phyloP scores from a whole-genome alignment of 306 rosid genomes.

The Glycine latifolia region DNA sequence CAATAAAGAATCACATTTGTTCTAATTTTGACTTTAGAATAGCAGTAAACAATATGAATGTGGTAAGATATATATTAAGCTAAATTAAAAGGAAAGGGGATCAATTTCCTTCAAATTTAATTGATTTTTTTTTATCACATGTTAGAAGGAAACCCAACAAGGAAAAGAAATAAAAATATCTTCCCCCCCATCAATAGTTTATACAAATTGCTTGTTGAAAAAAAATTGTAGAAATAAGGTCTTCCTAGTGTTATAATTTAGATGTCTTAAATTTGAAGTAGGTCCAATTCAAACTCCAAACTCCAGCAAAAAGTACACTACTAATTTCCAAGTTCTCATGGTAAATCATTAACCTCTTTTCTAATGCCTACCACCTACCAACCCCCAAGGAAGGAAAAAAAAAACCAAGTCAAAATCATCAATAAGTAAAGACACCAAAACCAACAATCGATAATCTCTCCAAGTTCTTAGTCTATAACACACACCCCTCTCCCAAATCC shows the following conservation, averaged over 20 bases:
- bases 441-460: not conserved
- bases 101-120: constrained; percentile 11
- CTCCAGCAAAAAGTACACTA: no score
- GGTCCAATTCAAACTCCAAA: not conserved
- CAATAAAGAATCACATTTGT: constrained; percentile 40
- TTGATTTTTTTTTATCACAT: not conserved
- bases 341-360: no score
- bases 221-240: constrained; percentile 20
- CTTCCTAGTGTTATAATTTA: constrained; percentile 3
- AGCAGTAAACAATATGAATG: constrained; percentile 33
- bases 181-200: constrained; percentile 2
- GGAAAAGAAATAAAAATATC: constrained; percentile 8
- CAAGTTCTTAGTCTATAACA: not conserved
- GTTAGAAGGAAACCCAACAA: constrained; percentile 21
- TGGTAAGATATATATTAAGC: constrained; percentile 20
- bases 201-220: constrained; percentile 11
- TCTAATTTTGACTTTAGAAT: constrained; percentile 41
- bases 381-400: no score
- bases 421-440: not conserved
- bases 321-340: no score
- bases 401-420: no score
- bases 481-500: not conserved
- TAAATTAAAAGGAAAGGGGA: constrained; percentile 18
- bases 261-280: not conserved
- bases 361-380: no score